Evolutionary conservation across 352 stramenopile genomes (phyloP).

Genomic region (Phytophthora pinifolia): DNA sequence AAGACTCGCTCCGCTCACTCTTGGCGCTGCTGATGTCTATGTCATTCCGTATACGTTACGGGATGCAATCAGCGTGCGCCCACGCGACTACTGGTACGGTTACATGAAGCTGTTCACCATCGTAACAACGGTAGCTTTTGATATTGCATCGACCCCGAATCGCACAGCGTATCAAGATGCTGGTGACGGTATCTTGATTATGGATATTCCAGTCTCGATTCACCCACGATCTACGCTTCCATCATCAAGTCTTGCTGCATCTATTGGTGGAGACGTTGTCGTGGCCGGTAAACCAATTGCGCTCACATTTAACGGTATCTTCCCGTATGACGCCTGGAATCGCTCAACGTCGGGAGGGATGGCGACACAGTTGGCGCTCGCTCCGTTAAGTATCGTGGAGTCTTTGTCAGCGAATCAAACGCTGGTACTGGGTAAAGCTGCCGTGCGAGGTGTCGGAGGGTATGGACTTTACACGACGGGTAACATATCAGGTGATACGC

Average conservation of each 20-base stretch:
- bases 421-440: neutral
- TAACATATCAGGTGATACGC: constrained; percentile 12
- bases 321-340: constrained; percentile 13
- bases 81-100: constrained; percentile 30
- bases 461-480: constrained; percentile 21
- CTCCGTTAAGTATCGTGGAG: constrained; percentile 8
- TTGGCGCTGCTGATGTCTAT: constrained; percentile 35
- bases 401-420: constrained; percentile 6
- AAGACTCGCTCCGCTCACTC: constrained; percentile 13
- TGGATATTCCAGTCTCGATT: constrained; percentile 39
- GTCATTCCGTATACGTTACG: constrained; percentile 36
- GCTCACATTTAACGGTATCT: constrained; percentile 16
- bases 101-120: constrained; percentile 46
- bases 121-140: constrained; percentile 42
- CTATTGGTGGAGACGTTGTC: constrained; percentile 1
- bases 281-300: constrained; percentile 29
- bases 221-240: constrained; percentile 23
- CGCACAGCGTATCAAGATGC: constrained; percentile 31
- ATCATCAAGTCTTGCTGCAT: constrained; percentile 17
- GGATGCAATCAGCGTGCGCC: constrained; percentile 30
- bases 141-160: constrained; percentile 28
- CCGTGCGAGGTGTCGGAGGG: constrained; percentile 7
- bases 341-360: constrained; percentile 16
- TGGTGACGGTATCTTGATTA: constrained; percentile 38
- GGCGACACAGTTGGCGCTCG: constrained; percentile 19